Percentiles rank a stretch among this genome's conserved stretches.
phyloP scores from a whole-genome alignment of 345 rosid genomes.

The Eucalyptus globulus region DNA sequence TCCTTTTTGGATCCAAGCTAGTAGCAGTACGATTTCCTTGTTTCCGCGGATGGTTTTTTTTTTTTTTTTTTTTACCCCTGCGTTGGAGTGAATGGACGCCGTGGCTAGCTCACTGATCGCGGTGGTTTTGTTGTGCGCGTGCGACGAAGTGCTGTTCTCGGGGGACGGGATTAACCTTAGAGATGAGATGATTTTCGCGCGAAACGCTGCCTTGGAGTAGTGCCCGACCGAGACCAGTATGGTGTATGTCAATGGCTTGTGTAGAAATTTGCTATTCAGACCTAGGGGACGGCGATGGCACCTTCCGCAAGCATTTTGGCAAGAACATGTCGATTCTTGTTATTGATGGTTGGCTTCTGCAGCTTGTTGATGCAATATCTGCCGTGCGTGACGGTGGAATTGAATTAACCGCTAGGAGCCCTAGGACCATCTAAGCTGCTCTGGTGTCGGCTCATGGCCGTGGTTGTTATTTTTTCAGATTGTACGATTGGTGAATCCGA shows the following conservation, averaged over 20 bases:
- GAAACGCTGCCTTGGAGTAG: background rate
- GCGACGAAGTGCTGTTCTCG: background rate
- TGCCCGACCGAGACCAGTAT: background rate
- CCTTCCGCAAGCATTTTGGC: background rate
- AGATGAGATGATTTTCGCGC: background rate
- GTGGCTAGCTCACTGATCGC: background rate
- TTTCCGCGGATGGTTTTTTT: background rate
- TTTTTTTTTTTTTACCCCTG: too few relatives aligned
- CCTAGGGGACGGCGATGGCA: background rate
- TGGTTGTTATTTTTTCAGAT: background rate
- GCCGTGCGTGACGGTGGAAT: background rate
- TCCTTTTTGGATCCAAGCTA: background rate
- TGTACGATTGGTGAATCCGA: background rate
- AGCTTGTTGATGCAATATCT: background rate
- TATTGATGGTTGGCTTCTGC: background rate
- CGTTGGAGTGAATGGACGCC: background rate
- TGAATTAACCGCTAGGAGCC: background rate
- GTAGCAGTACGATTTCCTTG: background rate
- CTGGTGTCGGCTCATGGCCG: background rate
- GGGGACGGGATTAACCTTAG: background rate
- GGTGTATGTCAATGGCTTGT: background rate
- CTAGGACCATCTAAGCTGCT: background rate
- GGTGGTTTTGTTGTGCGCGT: background rate
- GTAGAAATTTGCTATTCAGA: background rate
- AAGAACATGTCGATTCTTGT: background rate